These are phyloP conservation scores for Puccinia brachypodii DNA, from an alignment of 1,284 basidiomycete genomes.

Conservation along the genomic window DNA sequence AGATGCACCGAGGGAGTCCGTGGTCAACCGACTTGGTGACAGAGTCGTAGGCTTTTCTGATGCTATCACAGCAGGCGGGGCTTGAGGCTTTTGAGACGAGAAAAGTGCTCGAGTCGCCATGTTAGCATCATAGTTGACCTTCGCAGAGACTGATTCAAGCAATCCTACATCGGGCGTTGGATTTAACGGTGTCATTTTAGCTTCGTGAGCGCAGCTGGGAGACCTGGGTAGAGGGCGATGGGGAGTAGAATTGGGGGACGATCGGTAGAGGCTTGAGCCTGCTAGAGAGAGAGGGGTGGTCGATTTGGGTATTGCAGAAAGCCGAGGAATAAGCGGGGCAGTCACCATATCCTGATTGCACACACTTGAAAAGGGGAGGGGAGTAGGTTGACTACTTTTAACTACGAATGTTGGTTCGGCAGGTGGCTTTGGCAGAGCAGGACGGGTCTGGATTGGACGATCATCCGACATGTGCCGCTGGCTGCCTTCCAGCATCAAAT, in stretches of 20 bases:
- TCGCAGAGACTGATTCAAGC: neutral
- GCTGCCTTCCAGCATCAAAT: neutral
- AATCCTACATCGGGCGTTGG: neutral
- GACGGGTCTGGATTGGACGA: neutral
- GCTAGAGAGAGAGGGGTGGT: neutral
- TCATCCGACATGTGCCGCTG: neutral
- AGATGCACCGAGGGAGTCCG: neutral
- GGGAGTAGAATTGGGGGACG: neutral
- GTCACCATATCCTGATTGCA: neutral
- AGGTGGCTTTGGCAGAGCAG: neutral
- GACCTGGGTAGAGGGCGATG: conserved; percentile 25
- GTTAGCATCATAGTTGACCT: neutral
- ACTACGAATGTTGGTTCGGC: neutral
- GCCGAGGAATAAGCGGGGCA: neutral
- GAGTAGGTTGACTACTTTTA: neutral
- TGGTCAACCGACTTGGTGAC: neutral
- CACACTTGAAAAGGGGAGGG: neutral
- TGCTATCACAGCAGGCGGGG: neutral
- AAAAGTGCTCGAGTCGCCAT: neutral
- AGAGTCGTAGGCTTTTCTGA: neutral
- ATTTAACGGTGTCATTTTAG: neutral
- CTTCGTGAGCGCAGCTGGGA: neutral
- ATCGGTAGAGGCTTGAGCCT: neutral
- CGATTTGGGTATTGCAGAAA: conserved; percentile 25
- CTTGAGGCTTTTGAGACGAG: neutral